Evolutionary conservation across 495 filamentous ascomycete genomes (phyloP).

Genomic region (Aspergillus haitiensis): DNA sequence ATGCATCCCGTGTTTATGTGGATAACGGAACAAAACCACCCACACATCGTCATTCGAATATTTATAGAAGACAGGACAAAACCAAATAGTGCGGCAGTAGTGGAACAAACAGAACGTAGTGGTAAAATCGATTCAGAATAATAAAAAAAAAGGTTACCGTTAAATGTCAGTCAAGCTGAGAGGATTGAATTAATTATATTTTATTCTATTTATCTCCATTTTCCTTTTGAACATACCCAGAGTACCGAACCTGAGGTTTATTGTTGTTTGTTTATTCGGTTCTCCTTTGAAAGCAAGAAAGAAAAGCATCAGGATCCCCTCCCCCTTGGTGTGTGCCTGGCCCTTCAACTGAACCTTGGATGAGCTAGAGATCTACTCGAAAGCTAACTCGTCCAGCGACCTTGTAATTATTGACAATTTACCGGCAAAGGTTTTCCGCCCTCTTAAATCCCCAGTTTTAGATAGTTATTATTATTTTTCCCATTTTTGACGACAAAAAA

Average conservation of each 20-base stretch:
- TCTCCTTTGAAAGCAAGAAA: neutral
- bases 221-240: too few relatives aligned
- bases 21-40: neutral
- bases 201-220: neutral
- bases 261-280: slow-evolving; percentile 1
- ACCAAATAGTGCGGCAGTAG: slow-evolving; percentile 4
- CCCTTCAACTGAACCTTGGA: neutral
- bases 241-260: neutral
- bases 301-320: neutral
- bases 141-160: slow-evolving; percentile 15
- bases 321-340: neutral
- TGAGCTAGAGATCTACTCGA: neutral
- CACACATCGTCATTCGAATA: neutral
- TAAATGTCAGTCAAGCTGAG: slow-evolving; percentile 8
- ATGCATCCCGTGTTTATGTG: neutral
- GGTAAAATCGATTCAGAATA: neutral
- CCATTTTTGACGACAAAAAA: neutral
- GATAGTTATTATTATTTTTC: slow-evolving; percentile 6
- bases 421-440: slow-evolving; percentile 5
- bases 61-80: slow-evolving; percentile 1
- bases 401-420: slow-evolving; percentile 8
- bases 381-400: neutral
- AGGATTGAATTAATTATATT: neutral
- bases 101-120: neutral
- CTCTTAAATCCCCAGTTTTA: slow-evolving; percentile 12